These are phyloP conservation scores for Cinnamomum chago DNA, from an alignment of 164 flowering plant genomes.

Conservation along the genomic window DNA sequence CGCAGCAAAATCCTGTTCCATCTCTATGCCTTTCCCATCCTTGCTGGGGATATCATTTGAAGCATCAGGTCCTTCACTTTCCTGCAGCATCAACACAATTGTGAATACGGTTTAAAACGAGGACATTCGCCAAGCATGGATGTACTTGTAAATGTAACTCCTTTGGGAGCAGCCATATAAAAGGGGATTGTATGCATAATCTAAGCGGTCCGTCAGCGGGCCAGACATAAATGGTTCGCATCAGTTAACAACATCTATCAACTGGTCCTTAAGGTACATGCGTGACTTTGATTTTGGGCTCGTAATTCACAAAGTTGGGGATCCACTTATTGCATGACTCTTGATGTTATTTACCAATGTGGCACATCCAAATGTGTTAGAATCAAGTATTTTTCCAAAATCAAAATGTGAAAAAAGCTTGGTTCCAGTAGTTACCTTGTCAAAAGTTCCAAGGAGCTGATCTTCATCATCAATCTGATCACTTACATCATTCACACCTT, in stretches of 20 bases:
- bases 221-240: not conserved
- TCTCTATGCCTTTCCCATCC: slow-evolving; percentile 79
- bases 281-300: not conserved
- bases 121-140: not conserved
- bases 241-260: no score
- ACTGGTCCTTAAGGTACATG: not conserved
- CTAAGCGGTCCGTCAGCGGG: not conserved
- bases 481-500: slow-evolving; percentile 81
- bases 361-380: not conserved
- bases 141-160: not conserved
- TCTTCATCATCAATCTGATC: slow-evolving; percentile 87
- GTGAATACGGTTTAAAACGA: not conserved
- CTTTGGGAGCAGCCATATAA: not conserved
- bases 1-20: slow-evolving; percentile 74
- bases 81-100: slow-evolving; percentile 28
- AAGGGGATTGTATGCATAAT: not conserved
- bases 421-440: slow-evolving; percentile 38
- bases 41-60: slow-evolving; percentile 46
- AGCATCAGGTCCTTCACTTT: slow-evolving; percentile 44
- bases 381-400: not conserved
- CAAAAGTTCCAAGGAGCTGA: slow-evolving; percentile 74
- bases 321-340: not conserved
- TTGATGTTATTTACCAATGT: not conserved
- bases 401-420: not conserved
- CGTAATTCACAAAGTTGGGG: not conserved